Evolutionary conservation across 352 stramenopile genomes (phyloP).

Genomic region (Thalassiosira sp.): DNA sequence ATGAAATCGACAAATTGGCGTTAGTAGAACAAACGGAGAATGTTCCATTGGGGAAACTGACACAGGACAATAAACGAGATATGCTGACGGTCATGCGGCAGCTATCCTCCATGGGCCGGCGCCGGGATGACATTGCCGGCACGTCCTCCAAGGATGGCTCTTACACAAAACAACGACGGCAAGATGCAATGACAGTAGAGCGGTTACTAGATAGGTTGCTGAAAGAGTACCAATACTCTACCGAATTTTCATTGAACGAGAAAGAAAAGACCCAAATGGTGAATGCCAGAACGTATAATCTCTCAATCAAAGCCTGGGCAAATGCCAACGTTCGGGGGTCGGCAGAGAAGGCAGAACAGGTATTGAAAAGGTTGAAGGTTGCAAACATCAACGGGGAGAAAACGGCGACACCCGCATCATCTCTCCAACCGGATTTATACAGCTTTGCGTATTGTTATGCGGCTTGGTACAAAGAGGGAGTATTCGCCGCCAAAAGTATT

Average conservation of each 20-base stretch:
- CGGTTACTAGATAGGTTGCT: slow-evolving; percentile 35
- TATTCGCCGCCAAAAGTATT: slow-evolving; percentile 28
- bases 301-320: slow-evolving; percentile 45
- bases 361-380: slow-evolving; percentile 35
- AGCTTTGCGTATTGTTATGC: slow-evolving; percentile 50
- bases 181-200: slow-evolving; percentile 34
- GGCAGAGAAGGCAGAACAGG: slow-evolving; percentile 36
- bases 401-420: background rate
- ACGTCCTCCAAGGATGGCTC: background rate
- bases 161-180: slow-evolving; percentile 15
- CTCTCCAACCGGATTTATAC: slow-evolving; percentile 30
- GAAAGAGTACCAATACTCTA: slow-evolving; percentile 11
- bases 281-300: slow-evolving; percentile 20
- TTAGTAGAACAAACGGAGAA: slow-evolving; percentile 22
- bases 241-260: background rate
- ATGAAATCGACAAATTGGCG: background rate
- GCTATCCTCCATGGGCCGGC: slow-evolving; percentile 32
- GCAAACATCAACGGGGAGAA: slow-evolving; percentile 1
- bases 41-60: slow-evolving; percentile 19
- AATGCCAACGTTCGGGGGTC: slow-evolving; percentile 39
- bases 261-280: background rate
- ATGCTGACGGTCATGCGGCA: slow-evolving; percentile 38
- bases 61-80: slow-evolving; percentile 27
- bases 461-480: slow-evolving; percentile 40
- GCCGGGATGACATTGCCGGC: slow-evolving; percentile 17